These are phyloP conservation scores for Penicillium sp. DNA, from an alignment of 2,329 filamentous ascomycete species.

Conservation along the genomic window DNA sequence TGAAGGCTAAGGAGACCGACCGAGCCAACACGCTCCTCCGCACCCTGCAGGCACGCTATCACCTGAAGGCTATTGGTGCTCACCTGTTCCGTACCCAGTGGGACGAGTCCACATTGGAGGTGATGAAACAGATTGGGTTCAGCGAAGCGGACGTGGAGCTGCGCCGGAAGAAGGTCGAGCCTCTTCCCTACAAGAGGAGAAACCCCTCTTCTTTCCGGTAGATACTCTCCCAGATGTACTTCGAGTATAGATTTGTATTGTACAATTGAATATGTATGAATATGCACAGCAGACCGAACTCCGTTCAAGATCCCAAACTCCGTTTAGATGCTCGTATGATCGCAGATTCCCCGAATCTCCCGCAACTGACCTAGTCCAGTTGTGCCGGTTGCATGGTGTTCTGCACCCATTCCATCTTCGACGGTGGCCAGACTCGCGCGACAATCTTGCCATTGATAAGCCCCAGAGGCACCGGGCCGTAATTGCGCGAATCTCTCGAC, in stretches of 20 bases:
- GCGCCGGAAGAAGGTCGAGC: conserved; percentile 72
- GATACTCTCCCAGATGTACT: conserved; percentile 22
- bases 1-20: conserved; percentile 52
- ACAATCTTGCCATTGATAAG: conserved; percentile 81
- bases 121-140: conserved; percentile 78
- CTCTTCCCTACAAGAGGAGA: conserved; percentile 63
- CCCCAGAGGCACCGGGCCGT: conserved; percentile 81
- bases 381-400: conserved; percentile 39
- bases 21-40: conserved; percentile 73
- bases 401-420: conserved; percentile 35
- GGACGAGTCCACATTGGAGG: conserved; percentile 81
- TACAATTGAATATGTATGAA: conserved; percentile 45
- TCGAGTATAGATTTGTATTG: conserved; percentile 38
- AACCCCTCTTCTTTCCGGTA: conserved; percentile 48
- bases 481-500: conserved; percentile 82
- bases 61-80: conserved; percentile 72
- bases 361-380: conserved; percentile 12
- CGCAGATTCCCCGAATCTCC: conserved; percentile 1
- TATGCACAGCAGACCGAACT: conserved; percentile 35
- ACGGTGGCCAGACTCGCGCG: conserved; percentile 45
- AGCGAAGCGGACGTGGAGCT: conserved; percentile 80
- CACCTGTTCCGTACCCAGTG: conserved; percentile 85
- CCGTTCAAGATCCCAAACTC: conserved; percentile 29
- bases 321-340: conserved; percentile 19
- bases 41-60: conserved; percentile 68